phyloP scores from a whole-genome alignment of 2,329 filamentous ascomycete species.

The Oidium heveae region DNA sequence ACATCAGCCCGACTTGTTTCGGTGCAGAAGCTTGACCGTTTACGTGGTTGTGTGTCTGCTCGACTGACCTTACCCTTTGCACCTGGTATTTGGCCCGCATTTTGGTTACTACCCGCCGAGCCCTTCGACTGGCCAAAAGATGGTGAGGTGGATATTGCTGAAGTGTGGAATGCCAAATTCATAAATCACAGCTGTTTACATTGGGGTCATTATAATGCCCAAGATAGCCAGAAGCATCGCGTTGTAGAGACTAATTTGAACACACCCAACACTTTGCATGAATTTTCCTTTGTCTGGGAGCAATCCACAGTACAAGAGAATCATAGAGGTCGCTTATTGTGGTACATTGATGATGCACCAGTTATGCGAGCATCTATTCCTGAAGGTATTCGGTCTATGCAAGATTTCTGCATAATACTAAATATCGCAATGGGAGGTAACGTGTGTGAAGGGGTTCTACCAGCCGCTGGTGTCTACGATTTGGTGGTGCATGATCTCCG shows the following conservation, averaged over 20 bases:
- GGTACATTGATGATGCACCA: conserved; percentile 30
- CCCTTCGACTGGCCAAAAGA: conserved; percentile 33
- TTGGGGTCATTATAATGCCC: conserved; percentile 28
- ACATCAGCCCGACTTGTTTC: conserved; percentile 30
- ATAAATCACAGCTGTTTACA: conserved; percentile 32
- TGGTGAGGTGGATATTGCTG: conserved; percentile 33
- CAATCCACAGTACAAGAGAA: conserved; percentile 11
- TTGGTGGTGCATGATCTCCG: conserved; percentile 27
- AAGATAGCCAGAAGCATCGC: conserved; percentile 30
- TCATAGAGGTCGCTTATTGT: conserved; percentile 23
- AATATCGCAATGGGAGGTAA: conserved; percentile 39
- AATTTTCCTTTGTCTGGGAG: conserved; percentile 31
- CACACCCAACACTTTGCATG: conserved; percentile 21
- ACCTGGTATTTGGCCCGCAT: conserved; percentile 32
- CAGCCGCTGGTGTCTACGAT: conserved; percentile 28
- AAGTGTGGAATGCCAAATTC: conserved; percentile 32
- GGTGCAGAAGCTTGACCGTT: conserved; percentile 23
- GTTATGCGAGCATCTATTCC: conserved; percentile 32
- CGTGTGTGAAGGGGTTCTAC: conserved; percentile 26
- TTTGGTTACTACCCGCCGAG: conserved; percentile 32
- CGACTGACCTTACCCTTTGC: conserved; percentile 27
- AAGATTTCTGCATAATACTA: conserved; percentile 29
- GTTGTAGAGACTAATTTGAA: conserved; percentile 24
- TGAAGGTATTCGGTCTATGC: conserved; percentile 24
- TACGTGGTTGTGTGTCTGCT: conserved; percentile 26